phyloP scores from a whole-genome alignment of 1,284 basidiomycete species.

The Ustanciosporium gigantosporum region DNA sequence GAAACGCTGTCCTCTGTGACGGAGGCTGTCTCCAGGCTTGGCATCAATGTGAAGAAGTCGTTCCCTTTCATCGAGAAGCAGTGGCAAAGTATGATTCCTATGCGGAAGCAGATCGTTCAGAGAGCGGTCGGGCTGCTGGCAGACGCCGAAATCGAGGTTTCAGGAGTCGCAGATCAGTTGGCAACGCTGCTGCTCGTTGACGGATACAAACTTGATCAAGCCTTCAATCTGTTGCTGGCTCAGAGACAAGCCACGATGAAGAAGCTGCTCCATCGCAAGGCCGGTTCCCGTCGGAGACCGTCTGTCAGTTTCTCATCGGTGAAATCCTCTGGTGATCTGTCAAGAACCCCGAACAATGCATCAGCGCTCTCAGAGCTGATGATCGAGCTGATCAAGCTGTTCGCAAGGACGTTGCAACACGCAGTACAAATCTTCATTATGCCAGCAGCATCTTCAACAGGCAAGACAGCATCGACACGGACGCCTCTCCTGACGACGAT shows the following conservation, averaged over 20 bases:
- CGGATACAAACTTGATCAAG: slow-evolving; percentile 17
- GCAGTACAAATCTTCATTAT: slow-evolving; percentile 20
- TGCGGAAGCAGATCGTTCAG: slow-evolving; percentile 43
- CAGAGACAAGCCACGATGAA: slow-evolving; percentile 24
- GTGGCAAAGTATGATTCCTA: slow-evolving; percentile 39
- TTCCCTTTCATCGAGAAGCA: slow-evolving; percentile 51
- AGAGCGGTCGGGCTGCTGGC: slow-evolving; percentile 28
- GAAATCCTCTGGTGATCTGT: no score
- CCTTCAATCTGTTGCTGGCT: slow-evolving; percentile 19
- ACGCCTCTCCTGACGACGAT: not conserved
- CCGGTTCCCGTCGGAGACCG: not conserved
- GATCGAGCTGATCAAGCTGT: slow-evolving; percentile 14
- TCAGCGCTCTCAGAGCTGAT: slow-evolving; percentile 9
- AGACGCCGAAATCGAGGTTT: slow-evolving; percentile 23
- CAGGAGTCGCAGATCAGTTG: slow-evolving; percentile 32
- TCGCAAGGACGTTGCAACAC: slow-evolving; percentile 30
- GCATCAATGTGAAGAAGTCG: slow-evolving; percentile 25
- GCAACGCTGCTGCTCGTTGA: slow-evolving; percentile 33
- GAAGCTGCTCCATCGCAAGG: slow-evolving; percentile 6
- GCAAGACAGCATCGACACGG: not conserved
- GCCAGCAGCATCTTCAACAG: slow-evolving; percentile 1
- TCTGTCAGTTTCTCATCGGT: not conserved
- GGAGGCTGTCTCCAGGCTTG: slow-evolving; percentile 17
- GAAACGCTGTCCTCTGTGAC: slow-evolving; percentile 9
- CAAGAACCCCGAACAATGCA: not conserved